Percentiles rank a stretch among this genome's conserved stretches.
These are phyloP conservation scores for Voacanga thouarsii DNA, from an alignment of 257 asterid species.

Conservation along the genomic window DNA sequence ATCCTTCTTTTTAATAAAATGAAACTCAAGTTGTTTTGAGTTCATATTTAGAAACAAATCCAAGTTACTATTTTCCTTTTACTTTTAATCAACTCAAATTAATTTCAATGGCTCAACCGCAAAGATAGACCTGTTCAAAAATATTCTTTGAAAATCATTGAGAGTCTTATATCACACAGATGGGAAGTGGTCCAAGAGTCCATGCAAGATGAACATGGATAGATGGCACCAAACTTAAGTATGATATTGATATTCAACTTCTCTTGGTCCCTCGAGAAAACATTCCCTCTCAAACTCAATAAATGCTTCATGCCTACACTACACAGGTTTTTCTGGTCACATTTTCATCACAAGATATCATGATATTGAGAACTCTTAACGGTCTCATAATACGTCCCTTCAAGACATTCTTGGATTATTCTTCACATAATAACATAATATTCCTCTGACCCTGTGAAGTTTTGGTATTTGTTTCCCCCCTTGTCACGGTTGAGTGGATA, in stretches of 20 bases:
- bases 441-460: background rate
- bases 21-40: too few relatives aligned
- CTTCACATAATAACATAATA: background rate
- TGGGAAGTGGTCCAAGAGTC: conserved; percentile 17
- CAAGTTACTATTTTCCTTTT: too few relatives aligned
- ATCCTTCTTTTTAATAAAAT: too few relatives aligned
- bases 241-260: conserved; percentile 19
- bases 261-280: conserved; percentile 13
- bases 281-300: conserved; percentile 2
- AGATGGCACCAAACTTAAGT: conserved; percentile 6
- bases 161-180: background rate
- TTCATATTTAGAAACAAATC: too few relatives aligned
- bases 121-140: background rate
- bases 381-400: background rate
- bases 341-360: background rate
- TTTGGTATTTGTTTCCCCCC: too few relatives aligned
- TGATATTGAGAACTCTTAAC: background rate
- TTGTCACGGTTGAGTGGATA: background rate
- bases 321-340: background rate
- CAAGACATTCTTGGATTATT: background rate
- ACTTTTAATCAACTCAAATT: too few relatives aligned
- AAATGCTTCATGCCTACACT: conserved; percentile 4
- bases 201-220: conserved; percentile 1
- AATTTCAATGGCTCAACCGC: too few relatives aligned
- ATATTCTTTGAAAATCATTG: background rate